A percentile compares a stretch with the other conserved stretches of the same genome.
Conservation (phyloP, 192 early-diverging fungal genomes). For the Radiomyces spectabilis region DNA sequence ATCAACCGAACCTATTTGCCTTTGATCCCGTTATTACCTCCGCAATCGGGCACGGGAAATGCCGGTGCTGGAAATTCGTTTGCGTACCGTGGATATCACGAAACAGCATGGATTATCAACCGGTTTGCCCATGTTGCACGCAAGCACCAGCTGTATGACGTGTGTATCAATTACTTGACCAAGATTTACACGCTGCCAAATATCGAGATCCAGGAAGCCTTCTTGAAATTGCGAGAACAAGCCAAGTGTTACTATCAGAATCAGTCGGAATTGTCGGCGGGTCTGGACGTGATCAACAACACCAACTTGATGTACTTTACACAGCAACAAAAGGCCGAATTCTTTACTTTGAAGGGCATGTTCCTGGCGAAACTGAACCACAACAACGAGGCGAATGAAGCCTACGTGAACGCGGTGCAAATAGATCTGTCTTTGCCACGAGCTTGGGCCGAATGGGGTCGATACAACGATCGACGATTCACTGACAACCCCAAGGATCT, state of each 20-base stretch:
- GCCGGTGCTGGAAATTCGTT: constrained; percentile 68
- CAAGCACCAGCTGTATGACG: constrained; percentile 91
- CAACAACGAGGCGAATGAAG: constrained; percentile 80
- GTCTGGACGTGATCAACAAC: constrained; percentile 98
- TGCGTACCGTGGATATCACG: constrained; percentile 96
- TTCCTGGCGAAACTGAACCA: constrained; percentile 86
- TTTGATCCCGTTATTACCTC: constrained; percentile 52
- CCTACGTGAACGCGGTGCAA: constrained; percentile 87
- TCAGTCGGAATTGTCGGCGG: constrained; percentile 79
- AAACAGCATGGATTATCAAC: constrained; percentile 99
- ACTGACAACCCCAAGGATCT: constrained; percentile 76
- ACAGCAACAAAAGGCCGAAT: constrained; percentile 89
- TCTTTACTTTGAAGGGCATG: constrained; percentile 93
- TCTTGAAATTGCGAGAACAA: constrained; percentile 93
- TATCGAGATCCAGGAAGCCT: constrained; percentile 99
- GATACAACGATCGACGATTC: constrained; percentile 92
- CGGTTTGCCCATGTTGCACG: constrained; percentile 95
- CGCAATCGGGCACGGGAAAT: constrained; percentile 29
- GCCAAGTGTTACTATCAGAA: constrained; percentile 96
- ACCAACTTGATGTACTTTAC: constrained; percentile 97
- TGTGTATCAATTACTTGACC: constrained; percentile 85
- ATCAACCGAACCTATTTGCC: constrained; percentile 96
- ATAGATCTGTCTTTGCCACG: constrained; percentile 83
- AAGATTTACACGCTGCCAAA: constrained; percentile 99
- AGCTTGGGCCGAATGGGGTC: constrained; percentile 95